phyloP scores from a whole-genome alignment of 1,284 basidiomycete species.

The Leccinum angustisporum region DNA sequence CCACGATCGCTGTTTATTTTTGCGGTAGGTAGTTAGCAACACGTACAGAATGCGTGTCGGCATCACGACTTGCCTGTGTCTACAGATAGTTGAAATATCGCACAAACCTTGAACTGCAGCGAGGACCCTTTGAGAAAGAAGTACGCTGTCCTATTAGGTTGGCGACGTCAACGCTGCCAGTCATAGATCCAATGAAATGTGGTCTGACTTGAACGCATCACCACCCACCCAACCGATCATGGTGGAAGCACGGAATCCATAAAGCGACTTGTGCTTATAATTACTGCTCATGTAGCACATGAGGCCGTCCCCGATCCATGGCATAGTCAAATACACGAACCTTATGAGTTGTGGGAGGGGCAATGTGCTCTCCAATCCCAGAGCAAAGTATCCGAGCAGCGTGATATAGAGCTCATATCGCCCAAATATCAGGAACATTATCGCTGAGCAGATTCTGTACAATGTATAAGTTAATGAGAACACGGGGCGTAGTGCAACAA shows the following conservation, averaged over 20 bases:
- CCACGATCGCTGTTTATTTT: conserved; percentile 58
- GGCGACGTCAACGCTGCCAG: conserved; percentile 15
- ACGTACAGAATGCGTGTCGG: conserved; percentile 13
- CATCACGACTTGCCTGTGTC: conserved; percentile 58
- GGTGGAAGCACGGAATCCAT: conserved; percentile 82
- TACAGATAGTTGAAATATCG: conserved; percentile 76
- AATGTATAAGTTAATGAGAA: conserved; percentile 18
- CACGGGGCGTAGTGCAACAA: conserved; percentile 6
- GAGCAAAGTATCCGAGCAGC: conserved; percentile 72
- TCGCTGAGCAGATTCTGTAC: conserved; percentile 64
- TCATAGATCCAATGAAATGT: conserved; percentile 10
- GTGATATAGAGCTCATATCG: conserved; percentile 62
- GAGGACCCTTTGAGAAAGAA: conserved; percentile 73
- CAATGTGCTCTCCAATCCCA: conserved; percentile 81
- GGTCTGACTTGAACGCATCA: conserved; percentile 75
- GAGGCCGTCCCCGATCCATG: conserved; percentile 17
- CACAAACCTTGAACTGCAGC: conserved; percentile 77
- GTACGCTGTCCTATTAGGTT: conserved; percentile 60
- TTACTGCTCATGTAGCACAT: conserved; percentile 48
- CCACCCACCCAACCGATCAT: conserved; percentile 81
- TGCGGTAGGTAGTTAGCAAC: conserved; percentile 14
- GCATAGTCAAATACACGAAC: conserved; percentile 40
- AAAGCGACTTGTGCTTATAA: conserved; percentile 72
- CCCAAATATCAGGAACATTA: conserved; percentile 75
- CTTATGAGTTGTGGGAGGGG: conserved; percentile 79